Percentiles rank a stretch among this genome's conserved stretches.
Conservation (phyloP, 2,329 filamentous ascomycete genomes). For the Diaporthe citriasiana region DNA sequence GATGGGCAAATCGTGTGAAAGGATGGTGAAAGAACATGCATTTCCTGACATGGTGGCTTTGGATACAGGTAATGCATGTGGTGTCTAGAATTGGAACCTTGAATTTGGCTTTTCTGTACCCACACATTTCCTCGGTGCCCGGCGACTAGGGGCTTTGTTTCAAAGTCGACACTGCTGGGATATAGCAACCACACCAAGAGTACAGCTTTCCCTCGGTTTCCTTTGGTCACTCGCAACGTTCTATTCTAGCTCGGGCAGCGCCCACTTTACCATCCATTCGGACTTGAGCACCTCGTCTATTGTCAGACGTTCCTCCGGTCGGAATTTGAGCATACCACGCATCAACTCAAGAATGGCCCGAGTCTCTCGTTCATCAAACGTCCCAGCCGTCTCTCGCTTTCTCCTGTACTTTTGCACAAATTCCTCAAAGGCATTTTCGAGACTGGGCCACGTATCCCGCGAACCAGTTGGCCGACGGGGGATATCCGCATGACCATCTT, state of each 20-base stretch:
- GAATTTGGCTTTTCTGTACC: too few species aligned
- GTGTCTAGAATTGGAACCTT: too few species aligned
- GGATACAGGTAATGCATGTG: too few species aligned
- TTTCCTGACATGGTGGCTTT: too few species aligned
- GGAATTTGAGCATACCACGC: slow-evolving; percentile 50
- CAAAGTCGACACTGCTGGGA: too few species aligned
- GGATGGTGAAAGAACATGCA: too few species aligned
- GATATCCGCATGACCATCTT: background rate
- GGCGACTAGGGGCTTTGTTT: too few species aligned
- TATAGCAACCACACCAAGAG: too few species aligned
- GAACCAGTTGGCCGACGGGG: slow-evolving; percentile 31
- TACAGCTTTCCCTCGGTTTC: too few species aligned
- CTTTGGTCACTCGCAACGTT: too few species aligned
- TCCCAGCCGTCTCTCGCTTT: slow-evolving; percentile 35
- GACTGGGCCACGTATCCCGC: slow-evolving; percentile 45
- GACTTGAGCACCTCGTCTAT: slow-evolving; percentile 50
- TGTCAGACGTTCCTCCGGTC: slow-evolving; percentile 49
- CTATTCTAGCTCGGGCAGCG: slow-evolving; percentile 44
- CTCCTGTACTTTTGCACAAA: slow-evolving; percentile 46
- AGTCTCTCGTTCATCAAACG: background rate
- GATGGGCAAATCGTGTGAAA: too few species aligned
- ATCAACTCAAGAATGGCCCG: slow-evolving; percentile 49
- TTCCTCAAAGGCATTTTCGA: slow-evolving; percentile 49
- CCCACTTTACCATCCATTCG: slow-evolving; percentile 54
- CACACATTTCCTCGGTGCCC: too few species aligned